These are phyloP conservation scores for Umbilicaria muhlenbergii DNA, from an alignment of 495 filamentous ascomycete species.

Conservation along the genomic window DNA sequence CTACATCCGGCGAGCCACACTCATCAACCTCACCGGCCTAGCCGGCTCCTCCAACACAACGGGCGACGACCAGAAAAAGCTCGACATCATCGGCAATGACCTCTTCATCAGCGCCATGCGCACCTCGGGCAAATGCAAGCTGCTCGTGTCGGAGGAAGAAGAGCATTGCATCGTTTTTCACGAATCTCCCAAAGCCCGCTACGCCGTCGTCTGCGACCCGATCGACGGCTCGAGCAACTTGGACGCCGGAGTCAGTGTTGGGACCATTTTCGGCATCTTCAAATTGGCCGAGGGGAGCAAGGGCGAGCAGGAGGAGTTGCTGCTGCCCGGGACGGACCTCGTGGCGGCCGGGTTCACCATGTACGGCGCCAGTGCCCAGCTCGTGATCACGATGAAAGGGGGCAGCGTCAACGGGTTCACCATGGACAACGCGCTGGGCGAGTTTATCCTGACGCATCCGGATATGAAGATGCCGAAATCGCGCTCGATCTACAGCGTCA, in stretches of 20 bases:
- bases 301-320: slow-evolving; percentile 56
- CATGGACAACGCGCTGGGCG: slow-evolving; percentile 84
- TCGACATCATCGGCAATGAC: slow-evolving; percentile 97
- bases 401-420: slow-evolving; percentile 94
- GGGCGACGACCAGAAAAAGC: slow-evolving; percentile 98
- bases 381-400: slow-evolving; percentile 94
- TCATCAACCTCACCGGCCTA: slow-evolving; percentile 90
- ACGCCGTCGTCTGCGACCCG: slow-evolving; percentile 92
- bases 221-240: slow-evolving; percentile 97
- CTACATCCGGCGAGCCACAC: slow-evolving; percentile 94
- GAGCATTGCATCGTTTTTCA: slow-evolving; percentile 81
- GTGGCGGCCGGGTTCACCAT: slow-evolving; percentile 96
- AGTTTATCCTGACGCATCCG: slow-evolving; percentile 97
- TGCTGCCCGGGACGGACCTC: slow-evolving; percentile 77
- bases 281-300: slow-evolving; percentile 58
- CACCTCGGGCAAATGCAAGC: slow-evolving; percentile 72
- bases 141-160: slow-evolving; percentile 93
- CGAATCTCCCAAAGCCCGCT: slow-evolving; percentile 64
- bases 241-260: slow-evolving; percentile 94
- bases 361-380: slow-evolving; percentile 93
- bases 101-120: slow-evolving; percentile 91
- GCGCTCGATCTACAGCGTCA: slow-evolving; percentile 89
- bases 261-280: slow-evolving; percentile 94
- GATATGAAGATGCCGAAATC: slow-evolving; percentile 73
- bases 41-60: slow-evolving; percentile 91